Percentiles rank a stretch among this genome's conserved stretches.
These are phyloP conservation scores for Saccharomyces uvarum DNA, from an alignment of 1,139 yeast genomes.

Conservation along the genomic window DNA sequence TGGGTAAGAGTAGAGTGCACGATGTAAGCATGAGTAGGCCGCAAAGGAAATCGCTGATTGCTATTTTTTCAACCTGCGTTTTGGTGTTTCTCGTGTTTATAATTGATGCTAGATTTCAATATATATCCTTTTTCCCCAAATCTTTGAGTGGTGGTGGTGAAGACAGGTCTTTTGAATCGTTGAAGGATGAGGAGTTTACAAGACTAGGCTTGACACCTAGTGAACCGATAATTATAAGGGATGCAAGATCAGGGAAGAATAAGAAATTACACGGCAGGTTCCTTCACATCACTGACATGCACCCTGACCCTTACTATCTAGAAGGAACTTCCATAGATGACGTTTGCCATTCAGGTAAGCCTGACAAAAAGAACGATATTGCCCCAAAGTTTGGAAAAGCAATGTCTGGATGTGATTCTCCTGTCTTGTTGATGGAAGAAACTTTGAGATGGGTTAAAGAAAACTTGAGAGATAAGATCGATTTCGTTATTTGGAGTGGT, in stretches of 20 bases:
- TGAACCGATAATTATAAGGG: constrained; percentile 27
- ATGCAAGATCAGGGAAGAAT: constrained; percentile 16
- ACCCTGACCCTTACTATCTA: constrained; percentile 68
- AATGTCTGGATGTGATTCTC: constrained; percentile 61
- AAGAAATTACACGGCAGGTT: constrained; percentile 55
- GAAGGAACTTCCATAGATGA: constrained; percentile 44
- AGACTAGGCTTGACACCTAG: constrained; percentile 35
- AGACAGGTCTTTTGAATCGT: not conserved
- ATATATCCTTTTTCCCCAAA: not conserved
- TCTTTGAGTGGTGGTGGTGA: not conserved
- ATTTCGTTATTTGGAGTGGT: constrained; percentile 86
- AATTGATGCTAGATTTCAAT: not conserved
- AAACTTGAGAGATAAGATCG: constrained; percentile 65
- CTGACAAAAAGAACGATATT: constrained; percentile 19
- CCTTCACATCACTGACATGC: constrained; percentile 77
- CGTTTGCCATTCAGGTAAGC: constrained; percentile 52
- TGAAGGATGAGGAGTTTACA: not conserved
- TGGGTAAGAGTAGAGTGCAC: not conserved
- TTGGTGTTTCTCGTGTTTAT: not conserved
- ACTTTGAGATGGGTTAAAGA: constrained; percentile 61
- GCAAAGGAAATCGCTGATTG: not conserved
- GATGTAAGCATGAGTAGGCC: not conserved
- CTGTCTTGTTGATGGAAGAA: constrained; percentile 50
- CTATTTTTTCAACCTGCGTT: not conserved
- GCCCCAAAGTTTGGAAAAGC: constrained; percentile 75